Percentiles rank a stretch among this genome's conserved stretches.
Conservation (phyloP, 2,329 filamentous ascomycete genomes). For the Neospermospora avenae region DNA sequence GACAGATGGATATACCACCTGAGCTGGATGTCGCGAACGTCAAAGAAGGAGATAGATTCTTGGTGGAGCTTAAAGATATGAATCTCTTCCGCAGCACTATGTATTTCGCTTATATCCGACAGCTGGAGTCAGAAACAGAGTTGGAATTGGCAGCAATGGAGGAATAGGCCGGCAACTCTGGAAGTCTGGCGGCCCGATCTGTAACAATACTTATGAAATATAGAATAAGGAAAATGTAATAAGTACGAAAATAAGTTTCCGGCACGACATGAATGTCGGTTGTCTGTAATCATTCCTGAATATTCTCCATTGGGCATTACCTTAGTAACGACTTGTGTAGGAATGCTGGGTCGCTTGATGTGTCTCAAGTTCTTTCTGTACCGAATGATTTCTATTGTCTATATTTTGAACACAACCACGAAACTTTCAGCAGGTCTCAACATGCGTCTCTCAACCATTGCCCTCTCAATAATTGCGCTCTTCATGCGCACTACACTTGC, state of each 20-base stretch:
- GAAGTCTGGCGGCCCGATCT: not conserved
- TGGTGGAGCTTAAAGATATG: conserved; percentile 53
- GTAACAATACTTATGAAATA: not conserved
- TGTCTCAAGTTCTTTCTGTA: not conserved
- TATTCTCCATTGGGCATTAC: not conserved
- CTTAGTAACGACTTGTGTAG: not conserved
- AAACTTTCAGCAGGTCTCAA: not conserved
- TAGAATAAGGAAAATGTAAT: no score
- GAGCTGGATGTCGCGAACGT: conserved; percentile 37
- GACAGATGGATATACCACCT: conserved; percentile 11
- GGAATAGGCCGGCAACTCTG: not conserved
- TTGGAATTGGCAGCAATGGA: not conserved
- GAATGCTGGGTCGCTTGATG: not conserved
- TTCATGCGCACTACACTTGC: not conserved
- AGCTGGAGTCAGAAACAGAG: conserved; percentile 3
- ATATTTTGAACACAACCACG: not conserved
- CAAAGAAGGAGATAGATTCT: conserved; percentile 49
- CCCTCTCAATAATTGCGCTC: not conserved
- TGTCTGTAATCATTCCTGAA: not conserved
- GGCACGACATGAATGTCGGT: not conserved
- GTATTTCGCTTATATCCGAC: conserved; percentile 4
- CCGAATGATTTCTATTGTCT: not conserved
- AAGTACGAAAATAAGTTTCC: no score
- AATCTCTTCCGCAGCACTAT: conserved; percentile 48
- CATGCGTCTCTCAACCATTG: not conserved